Percentiles rank a stretch among this genome's conserved stretches.
Conservation (phyloP, 768 basidiomycete species). For the Dioszegia crocea region DNA sequence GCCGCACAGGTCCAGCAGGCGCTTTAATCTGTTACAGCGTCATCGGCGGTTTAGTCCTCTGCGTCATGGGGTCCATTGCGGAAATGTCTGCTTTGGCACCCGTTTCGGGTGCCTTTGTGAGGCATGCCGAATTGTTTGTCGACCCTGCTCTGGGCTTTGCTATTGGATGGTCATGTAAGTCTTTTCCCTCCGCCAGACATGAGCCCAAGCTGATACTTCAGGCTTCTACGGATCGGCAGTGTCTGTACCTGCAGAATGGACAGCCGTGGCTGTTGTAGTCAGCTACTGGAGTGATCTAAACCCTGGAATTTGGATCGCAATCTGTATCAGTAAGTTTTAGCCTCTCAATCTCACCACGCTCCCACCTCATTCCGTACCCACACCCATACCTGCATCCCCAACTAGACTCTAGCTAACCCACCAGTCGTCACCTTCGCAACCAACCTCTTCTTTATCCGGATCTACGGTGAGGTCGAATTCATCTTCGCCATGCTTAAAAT, state of each 20-base stretch:
- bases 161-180: conserved; percentile 19
- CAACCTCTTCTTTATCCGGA: conserved; percentile 46
- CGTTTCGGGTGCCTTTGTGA: conserved; percentile 25
- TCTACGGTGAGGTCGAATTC: conserved; percentile 28
- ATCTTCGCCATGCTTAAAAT: conserved; percentile 22
- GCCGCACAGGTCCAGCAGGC: conserved; percentile 18
- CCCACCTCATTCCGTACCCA: too few relatives aligned
- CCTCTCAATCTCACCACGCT: not conserved
- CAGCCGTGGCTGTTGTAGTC: conserved; percentile 17
- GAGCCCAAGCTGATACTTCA: conserved; percentile 48
- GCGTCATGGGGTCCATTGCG: conserved; percentile 53
- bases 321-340: conserved; percentile 14
- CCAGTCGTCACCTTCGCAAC: conserved; percentile 49
- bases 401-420: conserved; percentile 6
- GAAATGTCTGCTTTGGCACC: conserved; percentile 58
- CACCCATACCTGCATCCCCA: too few relatives aligned
- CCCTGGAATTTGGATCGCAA: conserved; percentile 20
- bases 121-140: conserved; percentile 18
- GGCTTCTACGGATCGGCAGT: conserved; percentile 21
- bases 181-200: conserved; percentile 12
- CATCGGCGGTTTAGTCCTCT: conserved; percentile 58
- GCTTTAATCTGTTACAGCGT: conserved; percentile 15
- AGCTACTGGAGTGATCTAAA: conserved; percentile 24
- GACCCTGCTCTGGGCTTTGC: conserved; percentile 29
- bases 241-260: conserved; percentile 15